Evolutionary conservation across 1,284 basidiomycete genomes (phyloP), one percentile per base, ranked within the genome.

Genomic region (Cystobasidiaceae sp.): DNA sequence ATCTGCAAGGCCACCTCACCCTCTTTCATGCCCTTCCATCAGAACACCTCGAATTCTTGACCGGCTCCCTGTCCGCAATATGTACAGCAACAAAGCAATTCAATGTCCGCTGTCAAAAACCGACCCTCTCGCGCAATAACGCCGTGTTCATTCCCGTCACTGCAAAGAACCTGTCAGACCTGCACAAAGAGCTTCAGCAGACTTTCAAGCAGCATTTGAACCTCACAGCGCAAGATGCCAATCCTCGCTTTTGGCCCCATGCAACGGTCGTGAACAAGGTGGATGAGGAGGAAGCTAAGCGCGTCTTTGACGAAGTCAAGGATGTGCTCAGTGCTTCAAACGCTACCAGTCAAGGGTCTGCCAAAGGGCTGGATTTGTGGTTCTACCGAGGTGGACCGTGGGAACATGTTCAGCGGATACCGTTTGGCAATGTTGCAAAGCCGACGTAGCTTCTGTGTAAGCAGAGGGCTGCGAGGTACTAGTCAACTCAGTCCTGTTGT

Each of bases 201-300:
- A 17, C 34, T 21, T 62, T 62, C 25, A 34, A 45, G n/a, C 32
- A 45, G 17, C 1, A 23, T 23, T 39, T 52, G 27, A 33, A 45
- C 21, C 28, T 62, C 33, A 44, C 60, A 8, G 15, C 43, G 15
- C 60, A 62, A 45, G 60, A 62, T 39, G 28, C 33, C 9, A 41
- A 54, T 7, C 49, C 37, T 3, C 43, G 44, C 3, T 62, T 62
- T 50, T 30, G 41, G 50, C 60, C 60, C 23, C 60, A 62, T 34
- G 60, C 60, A 1, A 62, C 60, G 19, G 43, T 62, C 11, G 41
- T 54, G 34, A 62, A 62, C 50, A 62, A 62, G 19, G 60, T 62
- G 19, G 19, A 21, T 1, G 23, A 6, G 17, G 60, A 62, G 27
- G 39, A 54, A 49, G 60, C 60, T 2, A n/a, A 52, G 21, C 23